Conservation (phyloP, 1,284 basidiomycete species). For the Puccinia horiana region DNA sequence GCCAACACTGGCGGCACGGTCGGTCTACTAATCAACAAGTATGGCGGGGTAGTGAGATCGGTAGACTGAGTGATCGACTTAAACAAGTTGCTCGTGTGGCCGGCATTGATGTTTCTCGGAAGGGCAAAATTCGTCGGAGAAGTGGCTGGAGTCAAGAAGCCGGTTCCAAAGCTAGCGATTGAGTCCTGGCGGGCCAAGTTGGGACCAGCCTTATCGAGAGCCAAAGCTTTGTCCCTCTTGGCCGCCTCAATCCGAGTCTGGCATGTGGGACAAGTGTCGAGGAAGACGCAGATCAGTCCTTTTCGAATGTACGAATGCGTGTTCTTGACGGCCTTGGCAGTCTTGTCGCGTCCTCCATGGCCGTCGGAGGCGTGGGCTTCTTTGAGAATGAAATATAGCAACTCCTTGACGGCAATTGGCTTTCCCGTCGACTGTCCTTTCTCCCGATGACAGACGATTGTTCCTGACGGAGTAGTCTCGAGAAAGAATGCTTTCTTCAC, state of each 20-base stretch:
- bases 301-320: constrained; percentile 48
- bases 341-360: constrained; percentile 49
- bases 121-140: constrained; percentile 16
- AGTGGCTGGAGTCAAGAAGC: neutral
- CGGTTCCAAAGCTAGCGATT: constrained; percentile 14
- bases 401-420: constrained; percentile 43
- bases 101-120: neutral
- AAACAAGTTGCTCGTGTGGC: neutral
- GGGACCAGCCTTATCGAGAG: neutral
- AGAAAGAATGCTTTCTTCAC: constrained; percentile 46
- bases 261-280: constrained; percentile 45
- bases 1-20: constrained; percentile 24
- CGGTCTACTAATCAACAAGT: neutral
- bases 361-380: constrained; percentile 47
- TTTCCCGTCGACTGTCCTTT: constrained; percentile 33
- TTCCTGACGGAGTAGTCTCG: constrained; percentile 2
- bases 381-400: constrained; percentile 47
- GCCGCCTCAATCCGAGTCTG: constrained; percentile 35
- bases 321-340: constrained; percentile 47
- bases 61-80: neutral
- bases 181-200: neutral
- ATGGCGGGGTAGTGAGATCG: neutral
- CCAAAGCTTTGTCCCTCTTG: constrained; percentile 37
- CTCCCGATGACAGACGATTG: constrained; percentile 45
- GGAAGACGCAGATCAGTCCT: constrained; percentile 47